These are phyloP conservation scores for Diaporthe ampelina DNA, from an alignment of 2,329 filamentous ascomycete species.

Conservation along the genomic window DNA sequence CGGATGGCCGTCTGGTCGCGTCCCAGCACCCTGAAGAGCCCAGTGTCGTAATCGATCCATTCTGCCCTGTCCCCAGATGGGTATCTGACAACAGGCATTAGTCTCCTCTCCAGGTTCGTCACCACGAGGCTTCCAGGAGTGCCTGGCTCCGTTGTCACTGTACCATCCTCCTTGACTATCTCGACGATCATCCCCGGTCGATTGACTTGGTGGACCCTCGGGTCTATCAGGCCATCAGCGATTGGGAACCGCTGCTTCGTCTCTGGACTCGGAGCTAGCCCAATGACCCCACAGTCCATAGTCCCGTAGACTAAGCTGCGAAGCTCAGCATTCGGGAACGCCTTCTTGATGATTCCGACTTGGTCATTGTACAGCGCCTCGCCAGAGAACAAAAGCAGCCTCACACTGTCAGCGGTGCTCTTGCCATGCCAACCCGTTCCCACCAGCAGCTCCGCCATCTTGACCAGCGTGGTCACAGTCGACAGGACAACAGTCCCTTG, in stretches of 20 bases:
- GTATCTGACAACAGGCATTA: constrained; percentile 32
- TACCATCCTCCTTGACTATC: background rate
- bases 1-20: constrained; percentile 13
- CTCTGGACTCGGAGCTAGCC: constrained; percentile 8
- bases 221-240: background rate
- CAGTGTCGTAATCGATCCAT: constrained; percentile 14
- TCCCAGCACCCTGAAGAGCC: constrained; percentile 17
- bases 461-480: constrained; percentile 35
- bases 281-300: constrained; percentile 30
- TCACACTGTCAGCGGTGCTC: background rate
- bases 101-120: constrained; percentile 11
- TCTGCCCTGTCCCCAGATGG: constrained; percentile 27
- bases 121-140: constrained; percentile 14
- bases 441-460: constrained; percentile 24
- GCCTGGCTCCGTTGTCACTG: background rate
- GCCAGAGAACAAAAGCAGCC: constrained; percentile 31
- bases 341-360: background rate
- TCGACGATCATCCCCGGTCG: constrained; percentile 8
- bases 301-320: constrained; percentile 27
- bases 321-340: constrained; percentile 23
- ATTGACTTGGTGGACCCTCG: background rate
- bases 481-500: constrained; percentile 23
- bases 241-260: constrained; percentile 10
- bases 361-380: constrained; percentile 34
- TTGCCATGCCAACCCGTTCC: background rate